A percentile compares a stretch with the other conserved stretches of the same genome.
phyloP scores from a whole-genome alignment of 2,329 filamentous ascomycete species.

The Phaeoacremonium minimum region DNA sequence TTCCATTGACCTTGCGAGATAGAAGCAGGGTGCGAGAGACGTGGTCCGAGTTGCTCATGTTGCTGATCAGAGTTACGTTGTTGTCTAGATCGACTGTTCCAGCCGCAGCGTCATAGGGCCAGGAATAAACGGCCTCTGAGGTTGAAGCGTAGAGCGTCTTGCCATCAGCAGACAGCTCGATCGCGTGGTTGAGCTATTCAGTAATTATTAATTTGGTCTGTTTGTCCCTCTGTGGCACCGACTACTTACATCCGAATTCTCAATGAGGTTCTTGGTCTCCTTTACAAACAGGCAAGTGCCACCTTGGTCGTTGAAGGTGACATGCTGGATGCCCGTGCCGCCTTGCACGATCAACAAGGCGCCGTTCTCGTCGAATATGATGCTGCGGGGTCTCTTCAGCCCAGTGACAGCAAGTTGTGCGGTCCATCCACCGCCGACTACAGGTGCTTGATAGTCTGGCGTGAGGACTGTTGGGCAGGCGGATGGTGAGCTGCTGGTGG shows the following conservation, averaged over 20 bases:
- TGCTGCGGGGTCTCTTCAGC: constrained; percentile 33
- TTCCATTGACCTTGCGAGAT: constrained; percentile 46
- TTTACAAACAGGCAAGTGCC: constrained; percentile 34
- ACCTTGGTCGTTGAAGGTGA: constrained; percentile 35
- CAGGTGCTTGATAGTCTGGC: constrained; percentile 19
- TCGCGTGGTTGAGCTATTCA: constrained; percentile 50
- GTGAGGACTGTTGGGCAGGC: constrained; percentile 17
- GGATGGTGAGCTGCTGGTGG: neutral
- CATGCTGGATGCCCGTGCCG: constrained; percentile 33
- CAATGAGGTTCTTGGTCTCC: constrained; percentile 28
- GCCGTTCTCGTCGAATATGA: constrained; percentile 40
- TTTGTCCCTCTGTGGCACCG: neutral
- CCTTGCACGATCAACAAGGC: constrained; percentile 40
- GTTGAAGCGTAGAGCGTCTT: constrained; percentile 55
- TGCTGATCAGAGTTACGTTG: constrained; percentile 50
- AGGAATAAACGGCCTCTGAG: constrained; percentile 54
- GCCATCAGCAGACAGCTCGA: constrained; percentile 48
- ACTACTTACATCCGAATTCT: constrained; percentile 27
- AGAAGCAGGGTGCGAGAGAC: constrained; percentile 63
- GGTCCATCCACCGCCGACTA: constrained; percentile 24
- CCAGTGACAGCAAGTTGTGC: constrained; percentile 25
- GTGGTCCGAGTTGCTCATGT: constrained; percentile 61
- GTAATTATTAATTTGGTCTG: neutral
- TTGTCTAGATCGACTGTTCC: constrained; percentile 36
- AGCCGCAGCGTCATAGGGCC: constrained; percentile 56